These are phyloP conservation scores for Penicillium psychrosexuale DNA, from an alignment of 2,329 filamentous ascomycete genomes.

Conservation along the genomic window DNA sequence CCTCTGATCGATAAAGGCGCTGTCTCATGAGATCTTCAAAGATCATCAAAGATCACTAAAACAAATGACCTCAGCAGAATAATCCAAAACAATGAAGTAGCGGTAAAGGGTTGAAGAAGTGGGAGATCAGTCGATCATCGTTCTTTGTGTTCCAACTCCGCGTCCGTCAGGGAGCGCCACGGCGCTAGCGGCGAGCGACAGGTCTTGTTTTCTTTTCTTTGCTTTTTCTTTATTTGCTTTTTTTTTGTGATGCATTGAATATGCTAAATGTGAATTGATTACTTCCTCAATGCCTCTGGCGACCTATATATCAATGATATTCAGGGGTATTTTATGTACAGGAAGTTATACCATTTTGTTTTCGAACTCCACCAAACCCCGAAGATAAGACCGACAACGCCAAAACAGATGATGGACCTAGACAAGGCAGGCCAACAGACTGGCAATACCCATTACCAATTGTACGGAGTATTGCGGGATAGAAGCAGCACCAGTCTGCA, in stretches of 20 bases:
- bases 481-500: slow-evolving; percentile 23
- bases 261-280: not conserved
- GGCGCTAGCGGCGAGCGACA: not conserved
- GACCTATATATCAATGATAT: slow-evolving; percentile 15
- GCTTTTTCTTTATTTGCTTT: not conserved
- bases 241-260: not conserved
- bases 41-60: not conserved
- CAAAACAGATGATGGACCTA: slow-evolving; percentile 13
- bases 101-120: not conserved
- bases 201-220: not conserved
- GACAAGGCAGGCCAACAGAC: slow-evolving; percentile 32
- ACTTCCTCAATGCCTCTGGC: slow-evolving; percentile 13
- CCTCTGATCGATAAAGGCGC: slow-evolving; percentile 1
- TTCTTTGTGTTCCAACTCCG: slow-evolving; percentile 9
- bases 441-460: slow-evolving; percentile 33
- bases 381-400: not conserved
- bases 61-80: not conserved
- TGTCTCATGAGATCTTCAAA: slow-evolving; percentile 1
- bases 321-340: slow-evolving; percentile 26
- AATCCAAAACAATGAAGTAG: not conserved
- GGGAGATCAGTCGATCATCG: slow-evolving; percentile 1
- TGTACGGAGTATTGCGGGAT: slow-evolving; percentile 31
- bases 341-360: slow-evolving; percentile 8
- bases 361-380: not conserved
- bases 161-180: slow-evolving; percentile 11